phyloP scores from a whole-genome alignment of 441 rosid genomes.

The Brassica hybrid region DNA sequence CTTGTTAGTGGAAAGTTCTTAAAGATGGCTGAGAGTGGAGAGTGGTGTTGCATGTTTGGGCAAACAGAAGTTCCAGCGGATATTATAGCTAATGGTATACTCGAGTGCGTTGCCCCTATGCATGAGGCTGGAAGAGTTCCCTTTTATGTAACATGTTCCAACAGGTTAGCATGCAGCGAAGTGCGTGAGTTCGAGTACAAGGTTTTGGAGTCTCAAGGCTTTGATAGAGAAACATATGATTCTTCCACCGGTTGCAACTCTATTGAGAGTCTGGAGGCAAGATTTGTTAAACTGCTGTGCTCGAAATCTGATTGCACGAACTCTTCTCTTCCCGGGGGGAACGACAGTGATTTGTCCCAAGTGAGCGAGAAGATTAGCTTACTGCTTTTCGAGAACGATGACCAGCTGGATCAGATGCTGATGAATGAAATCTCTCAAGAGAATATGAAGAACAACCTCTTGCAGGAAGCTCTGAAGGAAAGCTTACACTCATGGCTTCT shows the following conservation, averaged over 20 bases:
- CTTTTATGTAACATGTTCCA: conserved; percentile 89
- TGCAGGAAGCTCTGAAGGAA: conserved; percentile 77
- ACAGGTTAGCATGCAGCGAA: conserved; percentile 95
- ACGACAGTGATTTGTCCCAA: too few relatives aligned
- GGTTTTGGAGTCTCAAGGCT: not conserved
- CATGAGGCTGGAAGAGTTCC: conserved; percentile 85
- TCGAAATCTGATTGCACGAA: too few relatives aligned
- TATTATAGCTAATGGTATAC: conserved; percentile 78
- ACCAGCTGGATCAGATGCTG: too few relatives aligned
- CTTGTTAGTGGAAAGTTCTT: conserved; percentile 78
- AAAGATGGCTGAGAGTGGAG: conserved; percentile 51
- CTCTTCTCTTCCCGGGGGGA: conserved; percentile 29
- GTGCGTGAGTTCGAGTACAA: conserved; percentile 59
- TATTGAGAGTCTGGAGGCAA: too few relatives aligned
- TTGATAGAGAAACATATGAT: conserved; percentile 38
- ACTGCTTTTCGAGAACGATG: too few relatives aligned
- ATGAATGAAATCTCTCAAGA: conserved; percentile 41
- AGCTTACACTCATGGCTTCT: conserved; percentile 79
- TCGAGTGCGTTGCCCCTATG: conserved; percentile 69
- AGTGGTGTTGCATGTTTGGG: conserved; percentile 97
- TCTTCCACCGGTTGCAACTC: not conserved
- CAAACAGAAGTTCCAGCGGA: conserved; percentile 95
- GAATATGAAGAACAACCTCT: conserved; percentile 57
- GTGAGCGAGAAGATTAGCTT: too few relatives aligned
- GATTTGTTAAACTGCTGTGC: too few relatives aligned